Evolutionary conservation across 1,139 yeast genomes (phyloP).

Genomic region (Suhomyces yuchorum): DNA sequence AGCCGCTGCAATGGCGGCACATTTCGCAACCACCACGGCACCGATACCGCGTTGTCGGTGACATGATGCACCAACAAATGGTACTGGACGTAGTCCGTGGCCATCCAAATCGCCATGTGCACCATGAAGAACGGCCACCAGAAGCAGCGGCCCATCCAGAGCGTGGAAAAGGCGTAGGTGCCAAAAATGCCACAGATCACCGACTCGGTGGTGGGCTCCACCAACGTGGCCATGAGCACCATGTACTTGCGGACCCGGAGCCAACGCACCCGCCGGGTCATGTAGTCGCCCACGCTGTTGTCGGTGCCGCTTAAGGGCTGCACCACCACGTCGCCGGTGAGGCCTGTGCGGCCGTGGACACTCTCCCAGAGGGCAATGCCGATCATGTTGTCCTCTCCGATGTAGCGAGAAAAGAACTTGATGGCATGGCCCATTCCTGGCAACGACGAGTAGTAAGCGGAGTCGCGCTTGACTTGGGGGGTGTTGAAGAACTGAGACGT

Average conservation of each 20-base stretch:
- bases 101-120: constrained; percentile 66
- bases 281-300: constrained; percentile 54
- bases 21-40: constrained; percentile 12
- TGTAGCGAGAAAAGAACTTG: constrained; percentile 72
- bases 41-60: constrained; percentile 7
- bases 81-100: constrained; percentile 64
- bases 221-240: constrained; percentile 81
- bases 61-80: constrained; percentile 42
- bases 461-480: constrained; percentile 33
- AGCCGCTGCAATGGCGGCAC: constrained; percentile 18
- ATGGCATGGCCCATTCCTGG: constrained; percentile 55
- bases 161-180: constrained; percentile 54
- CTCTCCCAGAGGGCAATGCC: constrained; percentile 82
- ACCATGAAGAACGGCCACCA: constrained; percentile 40
- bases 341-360: constrained; percentile 69
- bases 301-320: constrained; percentile 69
- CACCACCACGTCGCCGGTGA: constrained; percentile 76
- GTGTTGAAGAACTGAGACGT: constrained; percentile 36
- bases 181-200: constrained; percentile 70
- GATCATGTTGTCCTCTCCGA: constrained; percentile 93
- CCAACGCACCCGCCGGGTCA: constrained; percentile 78
- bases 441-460: constrained; percentile 27
- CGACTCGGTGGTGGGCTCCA: constrained; percentile 87
- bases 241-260: constrained; percentile 84
- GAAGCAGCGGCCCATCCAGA: constrained; percentile 42